Evolutionary conservation across 257 asterid species (phyloP).

Genomic region (Nemophila menziesii): DNA sequence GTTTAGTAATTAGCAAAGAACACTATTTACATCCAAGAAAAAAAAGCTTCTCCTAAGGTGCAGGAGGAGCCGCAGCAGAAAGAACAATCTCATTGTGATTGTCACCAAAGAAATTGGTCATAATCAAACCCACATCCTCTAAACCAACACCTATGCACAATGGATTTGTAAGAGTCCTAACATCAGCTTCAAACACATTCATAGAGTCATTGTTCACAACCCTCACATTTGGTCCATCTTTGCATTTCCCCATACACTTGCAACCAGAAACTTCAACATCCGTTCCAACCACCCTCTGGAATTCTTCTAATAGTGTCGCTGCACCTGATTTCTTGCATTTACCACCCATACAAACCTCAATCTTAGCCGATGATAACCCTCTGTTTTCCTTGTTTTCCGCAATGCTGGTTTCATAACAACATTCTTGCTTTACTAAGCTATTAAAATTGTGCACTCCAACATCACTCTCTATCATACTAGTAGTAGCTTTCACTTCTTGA

Average conservation of each 20-base stretch:
- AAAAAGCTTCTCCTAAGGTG: too few relatives aligned
- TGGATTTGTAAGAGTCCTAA: conserved; percentile 13
- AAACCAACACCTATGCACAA: conserved; percentile 54
- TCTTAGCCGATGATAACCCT: conserved; percentile 22
- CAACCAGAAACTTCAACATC: conserved; percentile 66
- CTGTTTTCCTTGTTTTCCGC: conserved; percentile 1
- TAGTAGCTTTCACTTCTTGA: background rate
- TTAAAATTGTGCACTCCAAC: background rate
- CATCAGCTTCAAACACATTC: background rate
- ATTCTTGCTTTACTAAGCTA: conserved; percentile 4
- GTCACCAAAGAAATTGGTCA: conserved; percentile 32
- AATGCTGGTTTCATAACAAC: conserved; percentile 4
- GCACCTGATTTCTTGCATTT: conserved; percentile 84
- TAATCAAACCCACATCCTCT: conserved; percentile 59
- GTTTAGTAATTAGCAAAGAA: too few relatives aligned
- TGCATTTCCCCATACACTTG: conserved; percentile 91
- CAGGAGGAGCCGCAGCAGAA: too few relatives aligned
- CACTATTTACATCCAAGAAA: too few relatives aligned
- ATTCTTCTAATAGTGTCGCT: conserved; percentile 37
- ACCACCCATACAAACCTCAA: conserved; percentile 89
- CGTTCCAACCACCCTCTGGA: conserved; percentile 37
- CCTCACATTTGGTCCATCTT: conserved; percentile 68
- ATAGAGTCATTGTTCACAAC: conserved; percentile 19
- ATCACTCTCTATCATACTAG: background rate
- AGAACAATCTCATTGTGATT: conserved; percentile 18